These are phyloP conservation scores for Chloropicon primus DNA, from an alignment of 139 green algal genomes.

Conservation along the genomic window DNA sequence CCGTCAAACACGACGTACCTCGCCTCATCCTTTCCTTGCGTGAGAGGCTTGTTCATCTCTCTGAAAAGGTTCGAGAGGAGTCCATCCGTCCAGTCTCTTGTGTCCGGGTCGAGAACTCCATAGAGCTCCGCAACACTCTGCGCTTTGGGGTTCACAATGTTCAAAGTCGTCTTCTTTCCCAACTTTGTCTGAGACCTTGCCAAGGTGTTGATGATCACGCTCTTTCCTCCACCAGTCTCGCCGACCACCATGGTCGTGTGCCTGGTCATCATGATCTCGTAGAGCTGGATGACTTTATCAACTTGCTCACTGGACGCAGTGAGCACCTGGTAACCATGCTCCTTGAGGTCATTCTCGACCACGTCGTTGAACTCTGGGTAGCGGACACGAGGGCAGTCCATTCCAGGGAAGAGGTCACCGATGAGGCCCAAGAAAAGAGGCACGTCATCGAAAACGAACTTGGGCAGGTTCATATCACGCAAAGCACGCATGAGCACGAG, in stretches of 20 bases:
- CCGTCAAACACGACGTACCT: constrained; percentile 67
- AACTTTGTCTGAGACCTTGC: constrained; percentile 57
- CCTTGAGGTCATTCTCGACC: constrained; percentile 61
- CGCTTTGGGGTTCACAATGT: constrained; percentile 64
- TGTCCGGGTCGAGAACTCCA: constrained; percentile 63
- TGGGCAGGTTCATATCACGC: constrained; percentile 80
- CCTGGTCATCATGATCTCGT: constrained; percentile 67
- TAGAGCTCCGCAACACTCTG: constrained; percentile 55
- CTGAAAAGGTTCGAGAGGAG: constrained; percentile 39
- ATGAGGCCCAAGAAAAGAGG: constrained; percentile 76
- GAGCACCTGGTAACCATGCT: constrained; percentile 43
- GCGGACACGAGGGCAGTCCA: constrained; percentile 32
- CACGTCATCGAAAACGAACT: constrained; percentile 79
- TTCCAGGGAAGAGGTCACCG: constrained; percentile 47
- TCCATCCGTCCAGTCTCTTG: constrained; percentile 69
- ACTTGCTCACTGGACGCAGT: constrained; percentile 43
- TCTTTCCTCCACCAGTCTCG: constrained; percentile 72
- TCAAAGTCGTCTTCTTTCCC: constrained; percentile 57
- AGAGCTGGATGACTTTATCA: constrained; percentile 75
- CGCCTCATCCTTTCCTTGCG: constrained; percentile 36
- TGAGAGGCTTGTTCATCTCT: constrained; percentile 57
- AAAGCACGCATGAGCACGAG: constrained; percentile 71
- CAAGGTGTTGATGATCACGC: constrained; percentile 68
- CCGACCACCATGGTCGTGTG: constrained; percentile 80
- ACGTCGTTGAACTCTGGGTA: constrained; percentile 72